Evolutionary conservation across 352 stramenopile genomes (phyloP), one percentile per base, ranked within the genome.

Genomic region (Pythium coloratum): DNA sequence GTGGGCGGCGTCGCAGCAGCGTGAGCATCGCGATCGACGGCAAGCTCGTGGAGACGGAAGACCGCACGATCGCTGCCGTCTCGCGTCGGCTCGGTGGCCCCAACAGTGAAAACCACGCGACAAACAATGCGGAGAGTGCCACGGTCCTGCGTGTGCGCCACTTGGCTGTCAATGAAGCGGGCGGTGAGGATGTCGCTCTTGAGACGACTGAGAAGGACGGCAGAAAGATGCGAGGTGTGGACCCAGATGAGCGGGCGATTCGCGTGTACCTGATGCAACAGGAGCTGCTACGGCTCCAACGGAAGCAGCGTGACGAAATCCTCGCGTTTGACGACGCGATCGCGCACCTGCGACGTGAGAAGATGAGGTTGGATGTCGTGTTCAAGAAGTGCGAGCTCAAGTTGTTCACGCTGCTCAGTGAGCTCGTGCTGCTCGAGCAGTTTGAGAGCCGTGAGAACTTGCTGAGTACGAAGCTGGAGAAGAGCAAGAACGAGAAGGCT

Each of bases 361-460:
- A 93, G 64, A 80, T 97, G 70, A 65, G 76, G 2, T 76, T 98
- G 10, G 86, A 89, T n/a, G 79, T 91, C n/a, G 75, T 89, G 28
- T 91, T 98, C 55, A 97, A 97, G 69, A 80, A 90, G 55, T 85
- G 80, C 14, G 93, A 98, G 70, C 76, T 98, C 20, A 89, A 87
- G 38, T 54, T 98, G 55, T 81, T 97, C 57, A 95, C 93, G 14
- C 70, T 98, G 10, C 69, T 81, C 16, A 85, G 89, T 56, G 94
- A 98, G 61, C 72, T 98, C 26, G 73, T 80, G 38, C 71, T 98
- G 32, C 81, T 98, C 3, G 86, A 97, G 66, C 88, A 94, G 33
- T 97, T 98, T 60, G 94, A 97, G 64, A 89, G 74, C 62, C 94
- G 94, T 62, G 94, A 98, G 63, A 93, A 85, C 53, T 64, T 95